phyloP scores from a whole-genome alignment of 2,329 filamentous ascomycete genomes.

The Colletotrichum graminicola region DNA sequence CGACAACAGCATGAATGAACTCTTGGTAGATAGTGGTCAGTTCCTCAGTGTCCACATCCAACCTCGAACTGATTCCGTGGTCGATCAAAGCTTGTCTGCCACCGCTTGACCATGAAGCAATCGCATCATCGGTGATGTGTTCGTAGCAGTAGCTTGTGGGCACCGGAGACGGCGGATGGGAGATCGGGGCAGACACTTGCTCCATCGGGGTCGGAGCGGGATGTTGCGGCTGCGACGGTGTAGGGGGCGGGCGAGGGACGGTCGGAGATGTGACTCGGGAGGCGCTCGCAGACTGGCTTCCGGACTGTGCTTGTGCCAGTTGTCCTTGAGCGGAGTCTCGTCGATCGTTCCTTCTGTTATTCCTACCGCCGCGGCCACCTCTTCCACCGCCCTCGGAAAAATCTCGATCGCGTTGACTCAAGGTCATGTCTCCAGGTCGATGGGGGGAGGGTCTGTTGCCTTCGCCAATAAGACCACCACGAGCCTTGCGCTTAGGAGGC shows the following conservation, averaged over 20 bases:
- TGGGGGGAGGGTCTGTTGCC: slow-evolving; percentile 71
- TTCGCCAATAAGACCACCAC: slow-evolving; percentile 63
- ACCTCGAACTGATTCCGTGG: slow-evolving; percentile 72
- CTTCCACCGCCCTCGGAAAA: slow-evolving; percentile 58
- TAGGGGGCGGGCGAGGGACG: slow-evolving; percentile 24
- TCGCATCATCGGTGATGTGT: slow-evolving; percentile 77
- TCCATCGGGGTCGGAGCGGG: slow-evolving; percentile 45
- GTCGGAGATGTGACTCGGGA: slow-evolving; percentile 37
- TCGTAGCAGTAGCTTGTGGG: slow-evolving; percentile 76
- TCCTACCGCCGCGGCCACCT: slow-evolving; percentile 59
- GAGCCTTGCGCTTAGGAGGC: slow-evolving; percentile 72
- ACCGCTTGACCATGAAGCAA: slow-evolving; percentile 77
- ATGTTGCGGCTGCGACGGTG: slow-evolving; percentile 43
- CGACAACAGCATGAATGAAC: slow-evolving; percentile 80
- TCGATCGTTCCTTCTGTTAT: slow-evolving; percentile 62
- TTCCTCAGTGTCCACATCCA: slow-evolving; percentile 75
- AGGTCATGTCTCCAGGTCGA: slow-evolving; percentile 67
- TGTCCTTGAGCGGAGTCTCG: slow-evolving; percentile 62
- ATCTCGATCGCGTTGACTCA: slow-evolving; percentile 71
- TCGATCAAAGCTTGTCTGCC: slow-evolving; percentile 73
- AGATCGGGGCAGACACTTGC: slow-evolving; percentile 44
- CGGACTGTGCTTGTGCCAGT: slow-evolving; percentile 23
- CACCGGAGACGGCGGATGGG: slow-evolving; percentile 50
- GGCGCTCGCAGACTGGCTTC: slow-evolving; percentile 28
- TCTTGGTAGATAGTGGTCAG: slow-evolving; percentile 86